Conservation (phyloP, 2,329 filamentous ascomycete genomes). For the Scedosporium aurantiacum region DNA sequence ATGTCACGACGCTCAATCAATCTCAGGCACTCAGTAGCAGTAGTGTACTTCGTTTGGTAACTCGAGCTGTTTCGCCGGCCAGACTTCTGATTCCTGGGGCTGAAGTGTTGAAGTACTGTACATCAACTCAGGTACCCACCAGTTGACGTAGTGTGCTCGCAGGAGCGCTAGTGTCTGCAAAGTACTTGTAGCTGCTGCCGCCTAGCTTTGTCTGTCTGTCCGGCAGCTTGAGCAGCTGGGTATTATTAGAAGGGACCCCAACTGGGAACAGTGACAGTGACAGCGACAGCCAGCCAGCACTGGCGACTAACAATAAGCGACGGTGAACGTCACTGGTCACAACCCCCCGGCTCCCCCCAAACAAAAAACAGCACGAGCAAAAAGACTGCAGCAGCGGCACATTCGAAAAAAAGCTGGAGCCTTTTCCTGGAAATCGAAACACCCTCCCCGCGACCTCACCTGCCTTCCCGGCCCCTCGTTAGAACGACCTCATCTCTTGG, state of each 20-base stretch:
- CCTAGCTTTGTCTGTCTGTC: too few relatives aligned
- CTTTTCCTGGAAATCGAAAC: conserved; percentile 5
- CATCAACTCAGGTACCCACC: too few relatives aligned
- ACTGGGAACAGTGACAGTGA: not conserved
- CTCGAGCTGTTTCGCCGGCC: too few relatives aligned
- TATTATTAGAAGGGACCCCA: too few relatives aligned
- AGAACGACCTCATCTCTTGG: conserved; percentile 2
- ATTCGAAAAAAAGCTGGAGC: not conserved
- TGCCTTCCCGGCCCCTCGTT: conserved; percentile 5
- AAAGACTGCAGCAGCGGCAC: not conserved
- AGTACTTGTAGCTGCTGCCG: too few relatives aligned
- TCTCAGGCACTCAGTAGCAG: too few relatives aligned
- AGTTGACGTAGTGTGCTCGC: too few relatives aligned
- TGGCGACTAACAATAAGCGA: not conserved
- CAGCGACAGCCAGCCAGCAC: not conserved
- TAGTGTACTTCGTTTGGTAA: too few relatives aligned
- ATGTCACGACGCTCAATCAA: too few relatives aligned
- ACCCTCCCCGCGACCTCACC: conserved; percentile 7
- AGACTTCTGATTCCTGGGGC: too few relatives aligned
- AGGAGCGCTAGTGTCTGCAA: too few relatives aligned
- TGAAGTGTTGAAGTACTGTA: too few relatives aligned
- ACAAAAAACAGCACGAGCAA: not conserved
- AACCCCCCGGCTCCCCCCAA: not conserved
- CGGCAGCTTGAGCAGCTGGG: not conserved
- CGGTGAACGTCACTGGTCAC: not conserved